phyloP scores from a whole-genome alignment of 345 rosid genomes.

The Noccaea caerulescens region DNA sequence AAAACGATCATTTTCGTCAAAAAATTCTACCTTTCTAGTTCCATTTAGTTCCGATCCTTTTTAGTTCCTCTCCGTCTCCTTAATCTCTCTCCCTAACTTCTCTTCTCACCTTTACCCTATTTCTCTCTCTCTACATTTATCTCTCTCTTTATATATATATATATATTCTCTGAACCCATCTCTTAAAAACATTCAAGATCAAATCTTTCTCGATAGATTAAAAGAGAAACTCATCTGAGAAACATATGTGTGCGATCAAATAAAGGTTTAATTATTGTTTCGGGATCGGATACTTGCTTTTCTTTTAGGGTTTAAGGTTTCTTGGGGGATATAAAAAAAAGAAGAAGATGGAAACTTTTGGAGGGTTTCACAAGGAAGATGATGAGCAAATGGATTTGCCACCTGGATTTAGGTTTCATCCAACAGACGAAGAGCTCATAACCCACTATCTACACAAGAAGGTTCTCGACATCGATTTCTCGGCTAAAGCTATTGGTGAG shows the following conservation, averaged over 20 bases:
- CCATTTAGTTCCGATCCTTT: slow-evolving; percentile 48
- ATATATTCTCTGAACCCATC: slow-evolving; percentile 38
- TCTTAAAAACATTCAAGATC: slow-evolving; percentile 36
- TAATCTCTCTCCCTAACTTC: slow-evolving; percentile 46
- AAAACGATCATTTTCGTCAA: slow-evolving; percentile 45
- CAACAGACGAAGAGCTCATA: slow-evolving; percentile 96
- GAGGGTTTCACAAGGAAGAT: slow-evolving; percentile 58
- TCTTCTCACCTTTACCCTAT: slow-evolving; percentile 38
- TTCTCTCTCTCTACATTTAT: slow-evolving; percentile 21
- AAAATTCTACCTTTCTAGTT: slow-evolving; percentile 44
- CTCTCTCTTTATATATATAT: not conserved
- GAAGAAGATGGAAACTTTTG: slow-evolving; percentile 50
- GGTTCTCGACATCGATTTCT: slow-evolving; percentile 61
- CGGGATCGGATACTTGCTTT: slow-evolving; percentile 30
- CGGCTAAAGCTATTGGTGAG: slow-evolving; percentile 81
- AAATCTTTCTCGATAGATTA: slow-evolving; percentile 34
- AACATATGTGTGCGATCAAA: slow-evolving; percentile 25
- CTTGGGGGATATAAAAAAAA: not conserved
- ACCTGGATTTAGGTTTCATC: slow-evolving; percentile 93
- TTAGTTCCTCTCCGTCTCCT: slow-evolving; percentile 40
- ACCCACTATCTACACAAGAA: slow-evolving; percentile 73
- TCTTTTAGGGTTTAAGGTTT: slow-evolving; percentile 48
- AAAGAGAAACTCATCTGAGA: not conserved
- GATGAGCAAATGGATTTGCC: slow-evolving; percentile 75
- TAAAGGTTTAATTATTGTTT: slow-evolving; percentile 15